A percentile compares a stretch with the other conserved stretches of the same genome.
These are phyloP conservation scores for Leishmania tropica DNA, from an alignment of 208 protist genomes.

Conservation along the genomic window DNA sequence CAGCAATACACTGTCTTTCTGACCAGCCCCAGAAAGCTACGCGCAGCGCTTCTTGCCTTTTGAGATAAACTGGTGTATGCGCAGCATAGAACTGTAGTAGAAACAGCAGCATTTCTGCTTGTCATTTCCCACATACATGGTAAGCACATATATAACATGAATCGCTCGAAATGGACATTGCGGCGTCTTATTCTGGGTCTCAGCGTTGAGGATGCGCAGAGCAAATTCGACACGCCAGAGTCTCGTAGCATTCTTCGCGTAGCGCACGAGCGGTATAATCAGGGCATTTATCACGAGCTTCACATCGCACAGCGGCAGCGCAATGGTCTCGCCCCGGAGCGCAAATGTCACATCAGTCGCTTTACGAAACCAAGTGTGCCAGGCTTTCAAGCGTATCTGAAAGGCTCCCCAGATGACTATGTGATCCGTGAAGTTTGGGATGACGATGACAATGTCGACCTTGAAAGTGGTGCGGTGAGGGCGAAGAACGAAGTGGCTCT, in stretches of 20 bases:
- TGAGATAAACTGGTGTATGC: not conserved
- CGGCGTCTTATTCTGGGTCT: slow-evolving; percentile 84
- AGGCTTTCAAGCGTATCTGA: slow-evolving; percentile 86
- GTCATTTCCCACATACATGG: not conserved
- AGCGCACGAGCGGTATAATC: slow-evolving; percentile 82
- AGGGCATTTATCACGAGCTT: slow-evolving; percentile 84
- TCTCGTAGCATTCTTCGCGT: slow-evolving; percentile 68
- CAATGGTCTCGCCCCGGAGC: slow-evolving; percentile 61
- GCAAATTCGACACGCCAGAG: slow-evolving; percentile 83
- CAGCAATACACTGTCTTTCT: not conserved
- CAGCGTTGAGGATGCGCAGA: slow-evolving; percentile 88
- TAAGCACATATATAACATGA: slow-evolving; percentile 32
- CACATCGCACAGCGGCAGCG: slow-evolving; percentile 72
- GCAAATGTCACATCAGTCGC: slow-evolving; percentile 77
- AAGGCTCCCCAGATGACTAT: slow-evolving; percentile 70
- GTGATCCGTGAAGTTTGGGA: slow-evolving; percentile 78
- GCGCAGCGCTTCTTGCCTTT: slow-evolving; percentile 4
- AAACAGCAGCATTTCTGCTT: not conserved
- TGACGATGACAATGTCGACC: slow-evolving; percentile 13
- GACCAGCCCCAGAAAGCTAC: not conserved
- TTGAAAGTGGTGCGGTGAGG: not conserved
- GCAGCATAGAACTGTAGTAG: slow-evolving; percentile 28
- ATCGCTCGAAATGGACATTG: slow-evolving; percentile 28
- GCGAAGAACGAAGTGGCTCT: not conserved
- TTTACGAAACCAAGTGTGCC: slow-evolving; percentile 76